A percentile compares a stretch with the other conserved stretches of the same genome.
Evolutionary conservation across 306 rosid genomes (phyloP).

Genomic region (Gastrolobium villosum): DNA sequence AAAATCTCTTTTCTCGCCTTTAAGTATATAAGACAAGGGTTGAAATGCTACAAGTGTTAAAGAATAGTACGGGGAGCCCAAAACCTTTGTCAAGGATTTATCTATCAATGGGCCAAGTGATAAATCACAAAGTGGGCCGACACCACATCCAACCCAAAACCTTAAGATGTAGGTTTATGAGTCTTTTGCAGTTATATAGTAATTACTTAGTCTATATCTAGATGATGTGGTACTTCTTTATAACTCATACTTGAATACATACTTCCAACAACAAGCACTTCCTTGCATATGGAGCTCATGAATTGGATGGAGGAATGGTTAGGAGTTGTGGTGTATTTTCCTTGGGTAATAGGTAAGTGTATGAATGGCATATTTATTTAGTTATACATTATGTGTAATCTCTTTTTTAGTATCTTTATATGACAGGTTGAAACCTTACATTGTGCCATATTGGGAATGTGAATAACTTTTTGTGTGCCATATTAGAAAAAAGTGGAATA

Average conservation of each 20-base stretch:
- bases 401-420: neutral
- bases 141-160: too few relatives aligned
- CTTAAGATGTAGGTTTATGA: too few relatives aligned
- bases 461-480: neutral
- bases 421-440: conserved; percentile 3
- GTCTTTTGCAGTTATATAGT: too few relatives aligned
- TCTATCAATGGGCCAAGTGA: too few relatives aligned
- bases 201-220: too few relatives aligned
- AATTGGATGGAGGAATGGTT: conserved; percentile 83
- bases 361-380: conserved; percentile 18
- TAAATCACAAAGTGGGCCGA: too few relatives aligned
- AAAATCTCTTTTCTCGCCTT: conserved; percentile 65
- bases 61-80: too few relatives aligned
- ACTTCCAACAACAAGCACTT: too few relatives aligned
- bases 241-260: too few relatives aligned
- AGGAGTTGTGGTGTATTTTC: conserved; percentile 58
- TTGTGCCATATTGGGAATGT: neutral
- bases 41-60: conserved; percentile 65
- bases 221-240: too few relatives aligned
- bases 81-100: too few relatives aligned
- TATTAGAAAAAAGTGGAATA: neutral
- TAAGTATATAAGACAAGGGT: conserved; percentile 75
- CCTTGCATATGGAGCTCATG: conserved; percentile 77
- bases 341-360: conserved; percentile 68
- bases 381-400: neutral